Evolutionary conservation across 805 yeast genomes (phyloP).

Genomic region (Hanseniaspora lachancei): DNA sequence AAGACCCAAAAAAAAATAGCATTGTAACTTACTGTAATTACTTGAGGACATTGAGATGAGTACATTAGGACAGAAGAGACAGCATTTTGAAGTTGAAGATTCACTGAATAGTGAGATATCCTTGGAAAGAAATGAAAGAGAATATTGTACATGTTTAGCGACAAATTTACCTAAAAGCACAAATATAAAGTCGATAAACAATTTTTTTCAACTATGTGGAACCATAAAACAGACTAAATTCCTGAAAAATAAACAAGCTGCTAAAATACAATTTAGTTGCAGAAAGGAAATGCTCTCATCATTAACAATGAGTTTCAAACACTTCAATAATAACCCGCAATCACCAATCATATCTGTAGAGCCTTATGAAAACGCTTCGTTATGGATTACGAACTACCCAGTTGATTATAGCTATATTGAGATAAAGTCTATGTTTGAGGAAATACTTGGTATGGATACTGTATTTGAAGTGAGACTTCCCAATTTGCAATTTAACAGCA

Average conservation of each 20-base stretch:
- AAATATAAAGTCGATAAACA: conserved; percentile 30
- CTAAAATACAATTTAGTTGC: conserved; percentile 45
- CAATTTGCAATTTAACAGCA: conserved; percentile 38
- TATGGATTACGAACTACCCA: conserved; percentile 69
- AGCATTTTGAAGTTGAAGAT: not conserved
- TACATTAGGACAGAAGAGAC: not conserved
- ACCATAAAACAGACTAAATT: conserved; percentile 29
- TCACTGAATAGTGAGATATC: not conserved
- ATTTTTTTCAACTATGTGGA: conserved; percentile 53
- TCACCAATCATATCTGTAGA: conserved; percentile 35
- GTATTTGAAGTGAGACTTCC: conserved; percentile 51
- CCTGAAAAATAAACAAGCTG: conserved; percentile 24
- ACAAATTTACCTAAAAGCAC: conserved; percentile 32
- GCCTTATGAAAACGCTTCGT: conserved; percentile 35
- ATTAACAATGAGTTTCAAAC: conserved; percentile 44
- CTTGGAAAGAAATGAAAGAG: conserved; percentile 31
- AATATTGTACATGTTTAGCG: conserved; percentile 45
- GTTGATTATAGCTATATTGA: conserved; percentile 34
- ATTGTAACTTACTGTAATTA: not conserved
- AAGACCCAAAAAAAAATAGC: not conserved
- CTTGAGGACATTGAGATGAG: not conserved
- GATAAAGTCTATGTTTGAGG: conserved; percentile 31
- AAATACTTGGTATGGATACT: conserved; percentile 25
- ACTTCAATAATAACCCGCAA: conserved; percentile 22
- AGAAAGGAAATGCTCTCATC: conserved; percentile 43